Percentiles rank a stretch among this genome's conserved stretches.
Evolutionary conservation across 106 monocot genomes (phyloP).

Genomic region (Allium cepa): DNA sequence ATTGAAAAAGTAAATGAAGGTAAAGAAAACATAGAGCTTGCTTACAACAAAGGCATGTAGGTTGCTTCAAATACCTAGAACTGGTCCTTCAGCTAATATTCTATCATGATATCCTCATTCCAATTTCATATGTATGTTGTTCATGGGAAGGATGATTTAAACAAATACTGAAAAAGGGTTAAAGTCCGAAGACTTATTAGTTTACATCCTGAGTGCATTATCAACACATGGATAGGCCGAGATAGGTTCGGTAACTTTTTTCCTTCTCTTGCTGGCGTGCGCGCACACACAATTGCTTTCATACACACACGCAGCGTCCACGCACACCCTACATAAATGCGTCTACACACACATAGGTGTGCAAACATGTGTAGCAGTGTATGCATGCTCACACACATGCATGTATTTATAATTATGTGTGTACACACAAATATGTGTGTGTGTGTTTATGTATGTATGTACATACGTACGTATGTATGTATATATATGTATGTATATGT

Average conservation of each 20-base stretch:
- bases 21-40: slow-evolving; percentile 51
- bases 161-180: slow-evolving; percentile 42
- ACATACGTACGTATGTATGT: rapidly evolving
- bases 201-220: slow-evolving; percentile 78
- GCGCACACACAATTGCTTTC: too few species aligned
- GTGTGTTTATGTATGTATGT: too few species aligned
- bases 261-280: too few species aligned
- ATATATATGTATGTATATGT: too few species aligned
- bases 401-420: too few species aligned
- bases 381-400: too few species aligned
- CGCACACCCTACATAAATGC: too few species aligned
- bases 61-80: slow-evolving; percentile 12
- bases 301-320: too few species aligned
- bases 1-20: slow-evolving; percentile 46
- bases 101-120: slow-evolving; percentile 1
- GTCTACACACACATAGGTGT: too few species aligned
- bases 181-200: slow-evolving; percentile 63
- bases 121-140: slow-evolving; percentile 36
- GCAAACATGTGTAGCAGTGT: too few species aligned
- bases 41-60: slow-evolving; percentile 69
- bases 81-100: background rate
- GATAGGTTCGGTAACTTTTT: slow-evolving; percentile 38
- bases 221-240: slow-evolving; percentile 84
- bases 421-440: too few species aligned
- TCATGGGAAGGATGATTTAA: slow-evolving; percentile 64